phyloP scores from a whole-genome alignment of 192 early-diverging fungal genomes.

The Geosiphon pyriformis region DNA sequence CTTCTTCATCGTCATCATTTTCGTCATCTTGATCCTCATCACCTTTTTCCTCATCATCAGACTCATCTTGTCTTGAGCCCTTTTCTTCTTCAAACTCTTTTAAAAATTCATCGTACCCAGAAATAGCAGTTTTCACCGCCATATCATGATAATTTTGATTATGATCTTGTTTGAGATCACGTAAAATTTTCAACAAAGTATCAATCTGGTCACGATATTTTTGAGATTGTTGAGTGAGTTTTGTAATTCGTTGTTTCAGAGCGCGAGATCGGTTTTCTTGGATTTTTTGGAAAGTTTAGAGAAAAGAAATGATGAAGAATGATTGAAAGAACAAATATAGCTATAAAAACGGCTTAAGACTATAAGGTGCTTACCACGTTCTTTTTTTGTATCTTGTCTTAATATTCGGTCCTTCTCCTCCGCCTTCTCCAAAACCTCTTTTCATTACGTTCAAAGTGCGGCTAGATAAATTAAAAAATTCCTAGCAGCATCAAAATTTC shows the following conservation, averaged over 20 bases:
- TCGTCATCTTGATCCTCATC: slow-evolving; percentile 24
- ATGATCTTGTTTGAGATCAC: slow-evolving; percentile 53
- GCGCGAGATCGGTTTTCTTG: too few species aligned
- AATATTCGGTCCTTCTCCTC: background rate
- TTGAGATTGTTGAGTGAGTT: too few species aligned
- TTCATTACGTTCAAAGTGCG: background rate
- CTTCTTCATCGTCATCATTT: slow-evolving; percentile 25
- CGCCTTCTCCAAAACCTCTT: slow-evolving; percentile 12
- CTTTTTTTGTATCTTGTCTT: background rate
- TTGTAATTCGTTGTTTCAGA: too few species aligned
- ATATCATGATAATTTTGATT: slow-evolving; percentile 72
- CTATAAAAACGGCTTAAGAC: background rate
- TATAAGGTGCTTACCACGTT: background rate
- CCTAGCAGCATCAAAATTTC: background rate
- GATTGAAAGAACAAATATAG: too few species aligned
- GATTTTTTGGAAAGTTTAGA: too few species aligned
- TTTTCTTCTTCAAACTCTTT: slow-evolving; percentile 32
- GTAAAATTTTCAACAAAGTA: slow-evolving; percentile 33
- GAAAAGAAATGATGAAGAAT: too few species aligned
- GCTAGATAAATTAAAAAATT: background rate
- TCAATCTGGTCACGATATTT: slow-evolving; percentile 32
- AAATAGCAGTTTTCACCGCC: slow-evolving; percentile 57
- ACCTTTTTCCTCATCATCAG: slow-evolving; percentile 31
- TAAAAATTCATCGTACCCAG: slow-evolving; percentile 56
- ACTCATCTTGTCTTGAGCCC: slow-evolving; percentile 10